These are phyloP conservation scores for Alnus glutinosa DNA, from an alignment of 306 rosid species.

Conservation along the genomic window DNA sequence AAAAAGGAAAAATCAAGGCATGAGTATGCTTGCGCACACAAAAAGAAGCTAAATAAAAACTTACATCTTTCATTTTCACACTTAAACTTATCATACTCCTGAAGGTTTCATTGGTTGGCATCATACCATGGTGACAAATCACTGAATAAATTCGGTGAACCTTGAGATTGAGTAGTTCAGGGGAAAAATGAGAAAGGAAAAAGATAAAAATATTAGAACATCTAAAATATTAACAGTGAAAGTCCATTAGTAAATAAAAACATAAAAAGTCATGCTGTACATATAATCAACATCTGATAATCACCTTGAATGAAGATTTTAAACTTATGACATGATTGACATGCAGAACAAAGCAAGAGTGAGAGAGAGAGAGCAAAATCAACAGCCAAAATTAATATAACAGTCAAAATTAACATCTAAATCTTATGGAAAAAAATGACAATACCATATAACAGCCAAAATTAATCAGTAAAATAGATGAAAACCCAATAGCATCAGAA, in stretches of 20 bases:
- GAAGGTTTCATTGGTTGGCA: slow-evolving; percentile 60
- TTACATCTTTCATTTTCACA: slow-evolving; percentile 77
- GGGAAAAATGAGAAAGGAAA: slow-evolving; percentile 18
- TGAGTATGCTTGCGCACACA: slow-evolving; percentile 16
- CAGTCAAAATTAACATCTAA: not conserved
- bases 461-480: not conserved
- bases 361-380: not conserved
- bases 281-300: not conserved
- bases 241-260: not conserved
- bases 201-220: slow-evolving; percentile 21
- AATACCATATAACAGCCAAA: not conserved
- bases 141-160: slow-evolving; percentile 63
- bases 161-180: slow-evolving; percentile 30
- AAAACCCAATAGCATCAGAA: not conserved
- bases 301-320: not conserved
- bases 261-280: not conserved
- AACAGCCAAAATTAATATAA: too few relatives aligned
- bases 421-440: not conserved
- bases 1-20: slow-evolving; percentile 18
- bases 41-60: slow-evolving; percentile 17
- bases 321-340: not conserved
- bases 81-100: slow-evolving; percentile 61
- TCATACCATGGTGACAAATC: slow-evolving; percentile 44
- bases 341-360: not conserved
- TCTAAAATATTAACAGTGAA: slow-evolving; percentile 9